These are phyloP conservation scores for Sechiopsis laciniata DNA, from an alignment of 306 rosid genomes.

Conservation along the genomic window DNA sequence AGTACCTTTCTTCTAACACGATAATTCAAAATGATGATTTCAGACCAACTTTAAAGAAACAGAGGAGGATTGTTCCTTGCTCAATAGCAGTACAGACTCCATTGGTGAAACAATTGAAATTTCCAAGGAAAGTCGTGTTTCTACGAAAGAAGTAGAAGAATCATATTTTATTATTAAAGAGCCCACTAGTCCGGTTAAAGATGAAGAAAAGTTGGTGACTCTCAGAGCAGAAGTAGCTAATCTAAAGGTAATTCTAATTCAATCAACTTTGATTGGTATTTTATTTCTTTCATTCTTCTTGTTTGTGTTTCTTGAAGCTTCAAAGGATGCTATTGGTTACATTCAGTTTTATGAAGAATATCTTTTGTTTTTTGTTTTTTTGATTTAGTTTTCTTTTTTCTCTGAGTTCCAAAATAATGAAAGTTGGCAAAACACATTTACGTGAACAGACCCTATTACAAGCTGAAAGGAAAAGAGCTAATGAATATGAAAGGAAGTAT, in stretches of 20 bases:
- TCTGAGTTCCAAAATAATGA: conserved; percentile 11
- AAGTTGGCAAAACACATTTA: conserved; percentile 1
- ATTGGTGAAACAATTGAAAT: conserved; percentile 33
- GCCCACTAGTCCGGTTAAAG: conserved; percentile 36
- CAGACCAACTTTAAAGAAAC: conserved; percentile 30
- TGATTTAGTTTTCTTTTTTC: conserved; percentile 18
- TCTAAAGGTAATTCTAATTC: conserved; percentile 52
- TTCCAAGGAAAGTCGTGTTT: conserved; percentile 40
- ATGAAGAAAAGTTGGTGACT: conserved; percentile 36
- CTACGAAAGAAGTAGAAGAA: conserved; percentile 35
- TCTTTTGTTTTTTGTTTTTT: neutral
- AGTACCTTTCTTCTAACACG: conserved; percentile 4
- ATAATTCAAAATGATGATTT: conserved; percentile 3
- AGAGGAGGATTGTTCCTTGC: conserved; percentile 26
- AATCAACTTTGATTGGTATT: conserved; percentile 1
- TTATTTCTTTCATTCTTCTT: neutral
- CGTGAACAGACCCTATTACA: conserved; percentile 50
- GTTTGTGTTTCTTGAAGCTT: neutral
- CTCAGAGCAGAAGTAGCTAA: conserved; percentile 43
- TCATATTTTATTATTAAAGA: conserved; percentile 36
- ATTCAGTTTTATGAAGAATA: neutral
- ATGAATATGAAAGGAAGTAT: conserved; percentile 62
- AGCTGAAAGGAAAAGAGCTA: conserved; percentile 63
- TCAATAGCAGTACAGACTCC: neutral
- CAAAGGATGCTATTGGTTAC: neutral